phyloP scores from a whole-genome alignment of 345 rosid species.

The Gossypium australe region DNA sequence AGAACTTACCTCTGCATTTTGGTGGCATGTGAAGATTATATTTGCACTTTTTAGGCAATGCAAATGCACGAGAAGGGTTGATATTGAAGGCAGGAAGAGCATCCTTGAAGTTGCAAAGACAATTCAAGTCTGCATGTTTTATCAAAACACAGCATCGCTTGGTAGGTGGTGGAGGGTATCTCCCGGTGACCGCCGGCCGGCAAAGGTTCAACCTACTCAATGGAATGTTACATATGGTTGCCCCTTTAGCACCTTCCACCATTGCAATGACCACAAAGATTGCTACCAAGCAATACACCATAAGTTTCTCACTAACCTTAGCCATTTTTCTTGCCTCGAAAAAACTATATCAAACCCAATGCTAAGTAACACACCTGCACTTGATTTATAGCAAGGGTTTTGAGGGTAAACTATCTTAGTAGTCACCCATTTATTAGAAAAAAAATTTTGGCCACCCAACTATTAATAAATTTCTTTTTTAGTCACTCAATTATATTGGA shows the following conservation, averaged over 20 bases:
- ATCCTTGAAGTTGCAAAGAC: constrained; percentile 44
- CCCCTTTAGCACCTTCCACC: constrained; percentile 20
- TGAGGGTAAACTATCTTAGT: no score
- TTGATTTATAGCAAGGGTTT: no score
- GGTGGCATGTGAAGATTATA: constrained; percentile 37
- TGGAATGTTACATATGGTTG: constrained; percentile 35
- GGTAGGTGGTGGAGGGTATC: constrained; percentile 38
- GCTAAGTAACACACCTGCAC: no score
- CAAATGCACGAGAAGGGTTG: constrained; percentile 35
- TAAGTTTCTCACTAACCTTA: neutral
- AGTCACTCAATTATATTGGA: no score
- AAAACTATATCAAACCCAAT: neutral
- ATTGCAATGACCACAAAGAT: constrained; percentile 15
- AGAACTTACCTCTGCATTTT: constrained; percentile 26
- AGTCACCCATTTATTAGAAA: no score
- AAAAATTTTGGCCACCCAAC: no score
- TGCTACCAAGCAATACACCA: constrained; percentile 5
- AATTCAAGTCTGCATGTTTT: constrained; percentile 30
- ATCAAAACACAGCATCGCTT: constrained; percentile 38
- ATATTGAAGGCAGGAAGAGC: constrained; percentile 41
- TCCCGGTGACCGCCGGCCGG: constrained; percentile 45
- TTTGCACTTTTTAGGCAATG: constrained; percentile 47
- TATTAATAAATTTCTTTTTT: no score
- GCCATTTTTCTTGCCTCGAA: neutral
- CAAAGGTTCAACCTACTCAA: constrained; percentile 32